These are phyloP conservation scores for Cytospora schulzeri DNA, from an alignment of 2,329 filamentous ascomycete genomes.

Conservation along the genomic window DNA sequence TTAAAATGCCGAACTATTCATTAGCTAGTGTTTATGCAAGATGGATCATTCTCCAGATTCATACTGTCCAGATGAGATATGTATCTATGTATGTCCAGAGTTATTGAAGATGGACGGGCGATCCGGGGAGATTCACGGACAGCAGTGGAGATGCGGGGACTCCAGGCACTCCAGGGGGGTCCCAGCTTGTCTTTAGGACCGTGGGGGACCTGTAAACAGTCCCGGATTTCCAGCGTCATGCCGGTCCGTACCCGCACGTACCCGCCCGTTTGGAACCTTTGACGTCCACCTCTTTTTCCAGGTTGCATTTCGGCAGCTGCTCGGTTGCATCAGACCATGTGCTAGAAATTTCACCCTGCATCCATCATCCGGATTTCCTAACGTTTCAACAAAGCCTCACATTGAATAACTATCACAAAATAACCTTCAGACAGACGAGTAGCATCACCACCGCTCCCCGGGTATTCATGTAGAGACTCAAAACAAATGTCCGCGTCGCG, in stretches of 20 bases:
- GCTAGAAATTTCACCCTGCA: slow-evolving; percentile 5
- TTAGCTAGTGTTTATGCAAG: not conserved
- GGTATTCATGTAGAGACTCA: slow-evolving; percentile 30
- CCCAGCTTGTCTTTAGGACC: not conserved
- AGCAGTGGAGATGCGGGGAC: not conserved
- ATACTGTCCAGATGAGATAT: not conserved
- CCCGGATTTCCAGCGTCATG: not conserved
- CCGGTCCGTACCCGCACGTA: not conserved
- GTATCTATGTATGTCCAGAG: not conserved
- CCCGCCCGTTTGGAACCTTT: not conserved
- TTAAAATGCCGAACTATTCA: too few relatives aligned
- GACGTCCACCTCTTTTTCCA: not conserved
- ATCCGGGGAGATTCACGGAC: not conserved
- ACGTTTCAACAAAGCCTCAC: not conserved
- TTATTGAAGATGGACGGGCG: not conserved
- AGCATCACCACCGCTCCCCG: not conserved
- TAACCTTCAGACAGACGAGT: not conserved
- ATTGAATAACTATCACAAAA: not conserved
- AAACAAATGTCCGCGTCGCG: slow-evolving; percentile 40
- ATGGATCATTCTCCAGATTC: not conserved
- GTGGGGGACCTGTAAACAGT: not conserved
- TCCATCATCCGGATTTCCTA: not conserved
- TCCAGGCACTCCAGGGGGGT: not conserved
- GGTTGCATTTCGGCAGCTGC: not conserved
- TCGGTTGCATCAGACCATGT: not conserved